These are phyloP conservation scores for Trametopsis cervina DNA, from an alignment of 768 basidiomycete species.

Conservation along the genomic window DNA sequence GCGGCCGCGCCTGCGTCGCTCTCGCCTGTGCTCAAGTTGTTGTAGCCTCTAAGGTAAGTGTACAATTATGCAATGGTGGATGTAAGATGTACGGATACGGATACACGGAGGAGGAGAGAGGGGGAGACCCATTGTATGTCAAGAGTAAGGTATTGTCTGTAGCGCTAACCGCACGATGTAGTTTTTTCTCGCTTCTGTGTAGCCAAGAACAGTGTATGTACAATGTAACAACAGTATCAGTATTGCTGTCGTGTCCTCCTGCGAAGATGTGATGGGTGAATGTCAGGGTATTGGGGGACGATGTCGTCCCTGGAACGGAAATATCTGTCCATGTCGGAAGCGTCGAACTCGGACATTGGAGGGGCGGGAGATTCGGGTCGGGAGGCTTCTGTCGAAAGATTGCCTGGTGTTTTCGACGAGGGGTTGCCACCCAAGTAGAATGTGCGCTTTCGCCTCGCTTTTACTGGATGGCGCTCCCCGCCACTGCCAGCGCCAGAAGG, in stretches of 20 bases:
- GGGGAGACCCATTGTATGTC: conserved; percentile 4
- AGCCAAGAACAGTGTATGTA: conserved; percentile 1
- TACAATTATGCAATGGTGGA: neutral
- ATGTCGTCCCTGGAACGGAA: conserved; percentile 40
- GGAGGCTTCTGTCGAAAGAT: neutral
- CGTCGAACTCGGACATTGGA: conserved; percentile 54
- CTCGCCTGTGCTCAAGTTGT: conserved; percentile 21
- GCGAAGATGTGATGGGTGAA: conserved; percentile 19
- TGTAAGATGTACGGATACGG: conserved; percentile 11
- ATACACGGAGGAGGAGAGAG: conserved; percentile 3
- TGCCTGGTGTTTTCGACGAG: conserved; percentile 10
- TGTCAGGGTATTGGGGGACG: conserved; percentile 20
- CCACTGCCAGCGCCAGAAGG: conserved; percentile 27
- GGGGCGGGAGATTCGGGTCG: conserved; percentile 26
- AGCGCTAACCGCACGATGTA: conserved; percentile 4
- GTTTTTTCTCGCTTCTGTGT: conserved; percentile 2
- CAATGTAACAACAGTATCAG: neutral
- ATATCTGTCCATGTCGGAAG: conserved; percentile 69
- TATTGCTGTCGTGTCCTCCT: conserved; percentile 6
- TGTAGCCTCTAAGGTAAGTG: conserved; percentile 14
- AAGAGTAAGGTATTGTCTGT: conserved; percentile 2
- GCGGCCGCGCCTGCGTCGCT: conserved; percentile 15
- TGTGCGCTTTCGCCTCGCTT: conserved; percentile 71
- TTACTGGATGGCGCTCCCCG: conserved; percentile 48
- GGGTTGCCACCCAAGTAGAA: conserved; percentile 49